These are phyloP conservation scores for Hibiscus mutabilis DNA, from an alignment of 345 rosid genomes.

Conservation along the genomic window DNA sequence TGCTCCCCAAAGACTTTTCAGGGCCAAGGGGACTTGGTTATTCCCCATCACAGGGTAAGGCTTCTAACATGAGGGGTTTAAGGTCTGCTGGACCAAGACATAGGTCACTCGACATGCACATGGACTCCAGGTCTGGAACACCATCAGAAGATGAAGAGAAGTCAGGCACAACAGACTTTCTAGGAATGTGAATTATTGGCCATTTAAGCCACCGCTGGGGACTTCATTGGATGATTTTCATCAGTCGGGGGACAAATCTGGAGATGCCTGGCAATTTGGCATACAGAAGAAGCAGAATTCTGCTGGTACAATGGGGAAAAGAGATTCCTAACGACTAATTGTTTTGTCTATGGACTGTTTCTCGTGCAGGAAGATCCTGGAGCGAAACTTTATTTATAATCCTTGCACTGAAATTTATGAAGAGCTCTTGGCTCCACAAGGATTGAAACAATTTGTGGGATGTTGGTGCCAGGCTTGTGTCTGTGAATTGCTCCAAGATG, in stretches of 20 bases:
- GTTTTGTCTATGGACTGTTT: background rate
- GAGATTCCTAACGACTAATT: conserved; percentile 29
- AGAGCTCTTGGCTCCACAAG: conserved; percentile 9
- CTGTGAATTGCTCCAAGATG: background rate
- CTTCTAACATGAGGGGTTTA: conserved; percentile 47
- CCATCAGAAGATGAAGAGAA: conserved; percentile 78
- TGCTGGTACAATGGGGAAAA: conserved; percentile 41
- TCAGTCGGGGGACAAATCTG: conserved; percentile 51
- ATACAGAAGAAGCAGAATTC: conserved; percentile 46
- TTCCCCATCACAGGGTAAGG: conserved; percentile 44
- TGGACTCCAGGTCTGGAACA: conserved; percentile 62
- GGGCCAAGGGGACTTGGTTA: conserved; percentile 43
- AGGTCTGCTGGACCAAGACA: conserved; percentile 69
- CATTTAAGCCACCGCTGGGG: conserved; percentile 37
- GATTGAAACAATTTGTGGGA: conserved; percentile 7
- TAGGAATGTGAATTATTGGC: conserved; percentile 54
- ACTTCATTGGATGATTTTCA: conserved; percentile 54
- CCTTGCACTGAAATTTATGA: background rate
- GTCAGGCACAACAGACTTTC: conserved; percentile 29
- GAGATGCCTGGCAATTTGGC: conserved; percentile 82
- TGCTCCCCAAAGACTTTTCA: conserved; percentile 28
- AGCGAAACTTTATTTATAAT: background rate
- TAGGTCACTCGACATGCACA: conserved; percentile 52
- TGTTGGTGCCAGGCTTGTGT: background rate
- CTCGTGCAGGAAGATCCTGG: background rate